These are phyloP conservation scores for Vitis hybrid DNA, from an alignment of 177 flowering plant genomes.

Conservation along the genomic window DNA sequence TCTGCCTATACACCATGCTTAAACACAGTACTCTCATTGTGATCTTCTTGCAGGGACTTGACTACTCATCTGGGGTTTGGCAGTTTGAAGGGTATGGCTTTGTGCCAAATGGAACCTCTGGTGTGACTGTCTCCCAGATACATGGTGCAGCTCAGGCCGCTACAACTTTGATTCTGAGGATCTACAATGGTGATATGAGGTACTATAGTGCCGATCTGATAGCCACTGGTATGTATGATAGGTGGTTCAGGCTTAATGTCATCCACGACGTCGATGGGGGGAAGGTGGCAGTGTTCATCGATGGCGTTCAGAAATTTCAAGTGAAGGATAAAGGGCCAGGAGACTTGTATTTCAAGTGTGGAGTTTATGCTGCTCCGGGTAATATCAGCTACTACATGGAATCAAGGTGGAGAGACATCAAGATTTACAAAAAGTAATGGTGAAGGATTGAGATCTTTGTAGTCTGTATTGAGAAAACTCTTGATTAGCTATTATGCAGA, in stretches of 20 bases:
- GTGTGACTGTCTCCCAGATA: slow-evolving; percentile 40
- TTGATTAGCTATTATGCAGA: too few species aligned
- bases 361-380: slow-evolving; percentile 38
- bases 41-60: slow-evolving; percentile 17
- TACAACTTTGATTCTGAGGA: slow-evolving; percentile 25
- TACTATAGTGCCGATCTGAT: slow-evolving; percentile 26
- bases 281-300: slow-evolving; percentile 30
- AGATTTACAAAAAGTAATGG: slow-evolving; percentile 2
- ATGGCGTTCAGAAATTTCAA: slow-evolving; percentile 24
- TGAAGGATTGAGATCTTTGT: too few species aligned
- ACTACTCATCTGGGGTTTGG: slow-evolving; percentile 36
- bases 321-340: slow-evolving; percentile 37
- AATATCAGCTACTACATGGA: slow-evolving; percentile 23
- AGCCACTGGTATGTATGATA: slow-evolving; percentile 28
- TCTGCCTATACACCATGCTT: neutral
- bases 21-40: neutral
- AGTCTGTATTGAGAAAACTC: too few species aligned
- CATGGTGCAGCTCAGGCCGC: slow-evolving; percentile 37
- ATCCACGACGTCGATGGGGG: slow-evolving; percentile 41
- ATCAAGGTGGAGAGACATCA: slow-evolving; percentile 27
- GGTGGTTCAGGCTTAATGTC: slow-evolving; percentile 41
- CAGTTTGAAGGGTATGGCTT: slow-evolving; percentile 40
- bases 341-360: slow-evolving; percentile 45
- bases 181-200: slow-evolving; percentile 38
- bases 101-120: slow-evolving; percentile 43